Percentiles rank a stretch among this genome's conserved stretches.
phyloP scores from a whole-genome alignment of 352 stramenopile genomes.

The Phytophthora meadii region DNA sequence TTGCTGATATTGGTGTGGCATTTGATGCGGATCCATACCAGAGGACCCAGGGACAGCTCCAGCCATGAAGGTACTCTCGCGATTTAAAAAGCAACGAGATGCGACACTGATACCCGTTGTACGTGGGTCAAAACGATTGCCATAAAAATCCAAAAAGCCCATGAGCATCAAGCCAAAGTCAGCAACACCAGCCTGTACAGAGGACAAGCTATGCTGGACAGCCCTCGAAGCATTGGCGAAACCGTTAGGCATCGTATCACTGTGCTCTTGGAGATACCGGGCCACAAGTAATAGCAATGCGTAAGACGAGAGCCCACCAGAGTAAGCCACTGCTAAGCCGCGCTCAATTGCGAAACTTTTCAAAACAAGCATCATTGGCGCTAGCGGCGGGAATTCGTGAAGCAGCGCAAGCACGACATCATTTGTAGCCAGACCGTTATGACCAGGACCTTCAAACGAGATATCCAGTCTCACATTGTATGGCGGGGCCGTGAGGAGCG shows the following conservation, averaged over 20 bases:
- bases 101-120: constrained; percentile 92
- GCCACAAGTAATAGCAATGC: constrained; percentile 96
- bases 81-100: constrained; percentile 82
- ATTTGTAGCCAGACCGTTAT: constrained; percentile 96
- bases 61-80: constrained; percentile 61
- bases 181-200: constrained; percentile 63
- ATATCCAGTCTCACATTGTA: constrained; percentile 94
- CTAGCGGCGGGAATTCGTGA: constrained; percentile 94
- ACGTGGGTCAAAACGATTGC: constrained; percentile 93
- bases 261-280: constrained; percentile 92
- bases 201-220: constrained; percentile 63
- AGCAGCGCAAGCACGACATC: constrained; percentile 93
- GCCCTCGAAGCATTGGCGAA: constrained; percentile 69
- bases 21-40: constrained; percentile 42
- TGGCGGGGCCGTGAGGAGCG: constrained; percentile 85
- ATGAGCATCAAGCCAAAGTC: constrained; percentile 97
- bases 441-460: constrained; percentile 95
- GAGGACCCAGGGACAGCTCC: constrained; percentile 17
- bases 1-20: constrained; percentile 55
- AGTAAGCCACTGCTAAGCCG: constrained; percentile 95
- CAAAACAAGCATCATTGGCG: constrained; percentile 96
- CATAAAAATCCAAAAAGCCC: constrained; percentile 98
- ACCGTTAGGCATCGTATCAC: constrained; percentile 67
- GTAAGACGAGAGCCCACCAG: constrained; percentile 96
- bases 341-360: constrained; percentile 95